Conservation (phyloP, 2,329 filamentous ascomycete species). For the Colletotrichum theobromicola region DNA sequence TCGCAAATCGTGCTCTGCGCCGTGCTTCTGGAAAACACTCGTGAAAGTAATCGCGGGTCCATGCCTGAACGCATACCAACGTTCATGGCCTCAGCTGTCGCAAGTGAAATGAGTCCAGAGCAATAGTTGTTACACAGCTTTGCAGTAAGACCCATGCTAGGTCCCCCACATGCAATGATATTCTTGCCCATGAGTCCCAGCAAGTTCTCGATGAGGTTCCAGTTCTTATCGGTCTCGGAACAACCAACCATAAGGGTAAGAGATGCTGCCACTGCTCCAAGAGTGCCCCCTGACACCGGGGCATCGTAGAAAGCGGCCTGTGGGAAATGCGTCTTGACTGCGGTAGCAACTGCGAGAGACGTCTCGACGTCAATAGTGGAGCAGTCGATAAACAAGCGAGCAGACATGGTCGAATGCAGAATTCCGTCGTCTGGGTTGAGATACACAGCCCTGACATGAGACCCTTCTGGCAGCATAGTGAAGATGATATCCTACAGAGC, state of each 20-base stretch:
- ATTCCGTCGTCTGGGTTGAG: neutral
- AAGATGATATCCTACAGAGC: neutral
- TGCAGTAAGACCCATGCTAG: conserved; percentile 60
- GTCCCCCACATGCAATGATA: conserved; percentile 60
- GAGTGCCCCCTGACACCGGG: neutral
- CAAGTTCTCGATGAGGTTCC: neutral
- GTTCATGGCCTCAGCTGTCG: conserved; percentile 62
- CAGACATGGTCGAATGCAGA: neutral
- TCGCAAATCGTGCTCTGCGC: conserved; percentile 36
- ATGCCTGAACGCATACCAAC: conserved; percentile 64
- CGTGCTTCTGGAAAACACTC: conserved; percentile 30
- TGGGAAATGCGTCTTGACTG: neutral
- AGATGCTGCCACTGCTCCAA: neutral
- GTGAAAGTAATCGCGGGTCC: conserved; percentile 53
- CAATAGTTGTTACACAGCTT: conserved; percentile 69
- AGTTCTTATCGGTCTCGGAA: neutral
- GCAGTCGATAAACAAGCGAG: neutral
- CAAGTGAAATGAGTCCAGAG: conserved; percentile 63
- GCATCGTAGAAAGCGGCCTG: neutral
- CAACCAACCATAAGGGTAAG: neutral
- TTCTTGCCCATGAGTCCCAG: conserved; percentile 54
- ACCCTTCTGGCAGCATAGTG: neutral
- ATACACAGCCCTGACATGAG: neutral
- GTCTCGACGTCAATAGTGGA: neutral
- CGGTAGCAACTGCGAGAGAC: neutral